These are phyloP conservation scores for Coniosporium tulheliwenetii DNA, from an alignment of 2,329 filamentous ascomycete genomes.

Conservation along the genomic window DNA sequence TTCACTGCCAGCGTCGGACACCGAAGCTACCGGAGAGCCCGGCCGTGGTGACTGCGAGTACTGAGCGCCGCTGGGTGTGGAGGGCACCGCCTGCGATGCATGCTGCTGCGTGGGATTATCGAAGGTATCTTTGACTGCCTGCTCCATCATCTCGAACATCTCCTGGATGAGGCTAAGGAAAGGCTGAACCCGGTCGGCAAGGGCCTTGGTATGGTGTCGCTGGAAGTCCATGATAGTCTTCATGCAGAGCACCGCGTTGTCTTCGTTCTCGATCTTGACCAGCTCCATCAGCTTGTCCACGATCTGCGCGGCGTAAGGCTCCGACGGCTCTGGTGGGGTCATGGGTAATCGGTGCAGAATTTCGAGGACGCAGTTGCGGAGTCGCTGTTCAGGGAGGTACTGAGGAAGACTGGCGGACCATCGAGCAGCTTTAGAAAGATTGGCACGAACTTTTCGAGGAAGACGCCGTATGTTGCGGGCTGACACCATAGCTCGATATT, in stretches of 20 bases:
- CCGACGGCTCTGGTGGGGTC: slow-evolving; percentile 63
- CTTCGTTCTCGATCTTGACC: slow-evolving; percentile 87
- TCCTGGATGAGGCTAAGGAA: slow-evolving; percentile 89
- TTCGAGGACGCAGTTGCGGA: slow-evolving; percentile 86
- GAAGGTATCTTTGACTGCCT: slow-evolving; percentile 87
- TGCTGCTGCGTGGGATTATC: slow-evolving; percentile 51
- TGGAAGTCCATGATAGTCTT: slow-evolving; percentile 97
- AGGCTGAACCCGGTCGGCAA: slow-evolving; percentile 67
- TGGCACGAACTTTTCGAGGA: slow-evolving; percentile 78
- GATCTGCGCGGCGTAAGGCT: slow-evolving; percentile 75
- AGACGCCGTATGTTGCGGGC: slow-evolving; percentile 59
- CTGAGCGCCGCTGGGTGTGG: slow-evolving; percentile 44
- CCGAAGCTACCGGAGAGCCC: slow-evolving; percentile 72
- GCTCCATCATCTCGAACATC: slow-evolving; percentile 88
- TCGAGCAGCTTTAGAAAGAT: slow-evolving; percentile 75
- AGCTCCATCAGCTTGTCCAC: slow-evolving; percentile 82
- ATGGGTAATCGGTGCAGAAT: slow-evolving; percentile 77
- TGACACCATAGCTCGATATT: slow-evolving; percentile 77
- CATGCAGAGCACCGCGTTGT: slow-evolving; percentile 95
- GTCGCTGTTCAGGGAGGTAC: slow-evolving; percentile 78
- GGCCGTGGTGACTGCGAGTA: slow-evolving; percentile 80
- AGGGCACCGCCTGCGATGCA: slow-evolving; percentile 42
- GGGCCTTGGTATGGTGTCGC: slow-evolving; percentile 75
- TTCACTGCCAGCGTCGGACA: slow-evolving; percentile 67
- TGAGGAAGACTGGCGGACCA: slow-evolving; percentile 80